phyloP scores from a whole-genome alignment of 1,139 yeast species.

The Hansenula lynferdii region DNA sequence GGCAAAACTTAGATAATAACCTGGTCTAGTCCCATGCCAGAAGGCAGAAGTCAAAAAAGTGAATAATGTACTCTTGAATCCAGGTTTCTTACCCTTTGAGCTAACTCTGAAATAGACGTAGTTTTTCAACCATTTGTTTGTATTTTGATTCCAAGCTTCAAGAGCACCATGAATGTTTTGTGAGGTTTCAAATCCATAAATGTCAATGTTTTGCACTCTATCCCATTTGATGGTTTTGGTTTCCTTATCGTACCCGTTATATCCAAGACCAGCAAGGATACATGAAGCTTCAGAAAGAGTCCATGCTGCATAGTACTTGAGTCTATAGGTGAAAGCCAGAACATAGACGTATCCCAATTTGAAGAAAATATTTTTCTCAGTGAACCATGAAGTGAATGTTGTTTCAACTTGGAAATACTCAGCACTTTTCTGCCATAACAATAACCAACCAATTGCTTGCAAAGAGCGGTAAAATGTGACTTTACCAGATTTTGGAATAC shows the following conservation, averaged over 20 bases:
- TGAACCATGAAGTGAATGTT: slow-evolving; percentile 44
- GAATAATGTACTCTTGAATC: slow-evolving; percentile 75
- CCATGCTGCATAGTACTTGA: slow-evolving; percentile 96
- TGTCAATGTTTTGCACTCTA: slow-evolving; percentile 86
- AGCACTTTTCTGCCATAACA: slow-evolving; percentile 49
- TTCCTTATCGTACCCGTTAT: slow-evolving; percentile 71
- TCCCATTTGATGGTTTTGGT: slow-evolving; percentile 75
- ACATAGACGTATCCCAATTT: slow-evolving; percentile 63
- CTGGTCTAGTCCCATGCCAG: slow-evolving; percentile 99
- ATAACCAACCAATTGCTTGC: slow-evolving; percentile 79
- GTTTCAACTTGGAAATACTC: slow-evolving; percentile 45
- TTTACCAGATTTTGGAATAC: slow-evolving; percentile 77
- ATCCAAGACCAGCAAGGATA: slow-evolving; percentile 88
- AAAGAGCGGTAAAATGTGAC: slow-evolving; percentile 60
- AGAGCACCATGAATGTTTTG: slow-evolving; percentile 81
- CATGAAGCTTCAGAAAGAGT: slow-evolving; percentile 94
- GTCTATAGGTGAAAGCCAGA: slow-evolving; percentile 65
- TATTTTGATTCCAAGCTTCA: slow-evolving; percentile 96
- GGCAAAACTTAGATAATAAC: slow-evolving; percentile 86
- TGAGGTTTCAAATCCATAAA: slow-evolving; percentile 77
- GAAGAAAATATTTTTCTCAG: slow-evolving; percentile 41
- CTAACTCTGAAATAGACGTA: slow-evolving; percentile 85
- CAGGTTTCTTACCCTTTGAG: slow-evolving; percentile 70
- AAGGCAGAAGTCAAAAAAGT: slow-evolving; percentile 91
- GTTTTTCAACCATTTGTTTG: slow-evolving; percentile 93